A percentile compares a stretch with the other conserved stretches of the same genome.
Evolutionary conservation across 768 basidiomycete genomes (phyloP).

Genomic region (Kwoniella bestiolae): DNA sequence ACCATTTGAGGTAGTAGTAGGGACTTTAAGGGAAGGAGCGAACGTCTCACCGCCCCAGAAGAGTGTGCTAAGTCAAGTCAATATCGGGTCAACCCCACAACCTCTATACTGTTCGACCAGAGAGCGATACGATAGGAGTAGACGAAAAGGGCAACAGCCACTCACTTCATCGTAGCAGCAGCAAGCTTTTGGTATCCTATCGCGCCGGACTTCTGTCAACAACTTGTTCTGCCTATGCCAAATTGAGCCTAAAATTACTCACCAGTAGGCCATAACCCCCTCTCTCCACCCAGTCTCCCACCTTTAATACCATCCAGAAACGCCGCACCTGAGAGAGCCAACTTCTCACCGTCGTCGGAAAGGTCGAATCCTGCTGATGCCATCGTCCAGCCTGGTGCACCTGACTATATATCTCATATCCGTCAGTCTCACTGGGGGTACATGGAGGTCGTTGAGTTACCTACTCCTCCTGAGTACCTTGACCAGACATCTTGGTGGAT

Average conservation of each 20-base stretch:
- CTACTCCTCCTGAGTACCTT: slow-evolving; percentile 78
- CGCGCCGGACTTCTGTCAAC: not conserved
- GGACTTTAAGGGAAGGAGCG: slow-evolving; percentile 69
- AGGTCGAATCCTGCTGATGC: slow-evolving; percentile 84
- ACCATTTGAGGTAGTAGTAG: slow-evolving; percentile 38
- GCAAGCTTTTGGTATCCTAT: slow-evolving; percentile 82
- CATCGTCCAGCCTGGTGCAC: slow-evolving; percentile 95
- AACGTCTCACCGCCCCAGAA: slow-evolving; percentile 94
- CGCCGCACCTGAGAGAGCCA: slow-evolving; percentile 83
- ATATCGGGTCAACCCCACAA: not conserved
- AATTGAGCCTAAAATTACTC: not conserved
- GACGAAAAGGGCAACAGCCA: not conserved
- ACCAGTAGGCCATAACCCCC: slow-evolving; percentile 86
- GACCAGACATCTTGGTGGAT: slow-evolving; percentile 98
- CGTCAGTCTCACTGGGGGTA: not conserved
- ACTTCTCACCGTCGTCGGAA: slow-evolving; percentile 59
- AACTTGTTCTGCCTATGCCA: no score
- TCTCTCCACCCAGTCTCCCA: slow-evolving; percentile 69
- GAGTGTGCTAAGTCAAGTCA: slow-evolving; percentile 66
- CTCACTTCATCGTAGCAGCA: slow-evolving; percentile 81
- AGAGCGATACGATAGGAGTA: no score
- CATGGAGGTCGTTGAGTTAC: slow-evolving; percentile 1
- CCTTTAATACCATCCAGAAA: slow-evolving; percentile 81
- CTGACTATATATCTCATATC: slow-evolving; percentile 61
- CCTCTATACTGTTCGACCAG: not conserved